phyloP scores from a whole-genome alignment of 345 rosid species.

The Schrenkiella parvula region DNA sequence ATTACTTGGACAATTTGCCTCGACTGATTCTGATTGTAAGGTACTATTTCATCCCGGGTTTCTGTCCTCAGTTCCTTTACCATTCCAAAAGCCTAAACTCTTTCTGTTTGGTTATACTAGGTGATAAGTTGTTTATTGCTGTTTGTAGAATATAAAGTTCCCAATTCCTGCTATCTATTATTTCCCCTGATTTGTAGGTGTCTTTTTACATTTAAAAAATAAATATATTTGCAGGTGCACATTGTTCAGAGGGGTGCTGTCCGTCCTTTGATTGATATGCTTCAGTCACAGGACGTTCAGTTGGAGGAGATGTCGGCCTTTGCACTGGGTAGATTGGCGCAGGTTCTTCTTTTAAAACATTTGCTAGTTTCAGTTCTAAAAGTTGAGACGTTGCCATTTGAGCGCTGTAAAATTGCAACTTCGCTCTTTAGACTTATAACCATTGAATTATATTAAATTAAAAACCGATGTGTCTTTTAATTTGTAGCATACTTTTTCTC shows the following conservation, averaged over 20 bases:
- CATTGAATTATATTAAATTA: neutral
- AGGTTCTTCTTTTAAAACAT: slow-evolving; percentile 47
- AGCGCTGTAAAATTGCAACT: neutral
- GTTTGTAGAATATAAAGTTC: neutral
- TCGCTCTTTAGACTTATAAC: neutral
- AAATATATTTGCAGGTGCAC: slow-evolving; percentile 67
- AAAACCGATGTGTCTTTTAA: neutral
- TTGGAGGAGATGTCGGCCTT: slow-evolving; percentile 98
- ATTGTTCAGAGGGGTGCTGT: slow-evolving; percentile 99
- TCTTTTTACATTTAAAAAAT: neutral
- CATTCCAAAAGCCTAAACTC: neutral
- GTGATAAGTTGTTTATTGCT: slow-evolving; percentile 5
- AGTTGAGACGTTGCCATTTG: slow-evolving; percentile 4
- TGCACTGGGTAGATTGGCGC: slow-evolving; percentile 99
- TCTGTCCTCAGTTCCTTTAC: neutral
- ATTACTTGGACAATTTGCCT: slow-evolving; percentile 97
- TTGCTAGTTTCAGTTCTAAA: neutral
- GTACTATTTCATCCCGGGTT: slow-evolving; percentile 33
- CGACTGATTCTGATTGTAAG: slow-evolving; percentile 98
- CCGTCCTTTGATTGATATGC: slow-evolving; percentile 90
- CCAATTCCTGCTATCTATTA: neutral
- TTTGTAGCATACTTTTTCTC: slow-evolving; percentile 6
- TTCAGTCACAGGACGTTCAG: slow-evolving; percentile 82
- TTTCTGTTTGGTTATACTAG: slow-evolving; percentile 12
- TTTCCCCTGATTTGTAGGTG: neutral